Evolutionary conservation across 176 grass and related monocot species (phyloP), one percentile per base, ranked within the genome.

Genomic region (Oryza officinalis): DNA sequence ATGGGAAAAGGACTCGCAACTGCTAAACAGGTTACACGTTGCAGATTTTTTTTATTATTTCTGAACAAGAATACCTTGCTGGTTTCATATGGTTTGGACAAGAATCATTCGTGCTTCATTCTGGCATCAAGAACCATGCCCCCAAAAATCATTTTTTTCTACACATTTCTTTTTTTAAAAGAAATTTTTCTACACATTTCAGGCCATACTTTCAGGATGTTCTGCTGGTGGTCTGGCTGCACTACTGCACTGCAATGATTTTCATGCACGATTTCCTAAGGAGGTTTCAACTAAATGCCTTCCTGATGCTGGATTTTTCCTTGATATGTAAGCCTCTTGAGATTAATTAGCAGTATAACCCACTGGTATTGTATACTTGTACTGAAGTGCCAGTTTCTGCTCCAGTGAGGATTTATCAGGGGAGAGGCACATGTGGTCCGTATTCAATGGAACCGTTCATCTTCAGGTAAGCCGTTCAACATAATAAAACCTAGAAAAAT

Each of bases 171-270:
- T 8, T 38, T 38, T 38, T 38, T 23, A 11, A 6, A 60, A 70
- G 47, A 6, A 74, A 47, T 22, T 77, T 67, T 80, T 75, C 32
- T 27, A 22, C 77, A 60, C 12, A 49, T 63, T 89, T 45, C 82
- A 97, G 95, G 88, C 92, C 13, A 81, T 97, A 33, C 90, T 97
- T 52, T 76, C 88, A n/a, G 92, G 92, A 33, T 94, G 95, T 35
- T 97, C 95, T 87, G 92, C 95, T 86, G 95, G 95, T 75, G 86
- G 88, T 67, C 84, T 92, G 63, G 90, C 95, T 46, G 85, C 92
- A 0, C 38, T 91, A 5, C 78, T 97, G 27, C 92, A 97, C 71
- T 97, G 94, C 73, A 84, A 94, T 81, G 84, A 94, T 81, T 97
- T 94, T 43, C 45, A 52, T 78, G 70, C 41, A 69, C 40, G 63